A percentile compares a stretch with the other conserved stretches of the same genome.
Evolutionary conservation across 169 alveolate species (phyloP).

Genomic region (Sarcocystis neurona): DNA sequence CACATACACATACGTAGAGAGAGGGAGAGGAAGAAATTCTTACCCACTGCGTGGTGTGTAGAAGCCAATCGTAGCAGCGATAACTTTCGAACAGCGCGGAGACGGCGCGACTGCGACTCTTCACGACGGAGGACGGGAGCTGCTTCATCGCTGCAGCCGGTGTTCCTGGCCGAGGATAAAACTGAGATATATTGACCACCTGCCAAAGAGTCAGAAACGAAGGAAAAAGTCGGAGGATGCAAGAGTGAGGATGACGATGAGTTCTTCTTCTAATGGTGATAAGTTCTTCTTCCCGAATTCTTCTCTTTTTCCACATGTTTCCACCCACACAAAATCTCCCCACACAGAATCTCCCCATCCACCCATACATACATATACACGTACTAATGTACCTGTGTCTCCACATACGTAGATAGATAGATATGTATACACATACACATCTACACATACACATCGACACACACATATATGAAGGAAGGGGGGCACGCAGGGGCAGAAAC

Average conservation of each 20-base stretch:
- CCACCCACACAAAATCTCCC: too few relatives aligned
- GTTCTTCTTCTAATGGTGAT: too few relatives aligned
- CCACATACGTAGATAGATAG: background rate
- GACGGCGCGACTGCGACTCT: slow-evolving; percentile 65
- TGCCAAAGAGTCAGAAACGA: slow-evolving; percentile 17
- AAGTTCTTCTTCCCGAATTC: too few relatives aligned
- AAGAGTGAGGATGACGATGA: background rate
- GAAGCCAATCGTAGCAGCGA: slow-evolving; percentile 59
- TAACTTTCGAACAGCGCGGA: slow-evolving; percentile 64
- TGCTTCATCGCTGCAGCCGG: slow-evolving; percentile 92
- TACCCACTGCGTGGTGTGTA: slow-evolving; percentile 59
- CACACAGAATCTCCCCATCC: too few relatives aligned
- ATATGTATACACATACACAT: background rate
- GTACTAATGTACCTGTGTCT: background rate
- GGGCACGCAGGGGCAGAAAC: background rate
- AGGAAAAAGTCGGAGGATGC: slow-evolving; percentile 9
- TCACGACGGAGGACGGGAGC: slow-evolving; percentile 64
- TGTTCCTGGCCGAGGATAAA: slow-evolving; percentile 96
- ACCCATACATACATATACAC: too few relatives aligned
- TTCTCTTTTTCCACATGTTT: too few relatives aligned
- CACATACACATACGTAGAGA: background rate
- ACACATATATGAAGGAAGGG: background rate
- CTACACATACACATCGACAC: background rate
- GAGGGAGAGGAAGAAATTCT: background rate
- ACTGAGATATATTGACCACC: slow-evolving; percentile 94